Evolutionary conservation across 495 filamentous ascomycete species (phyloP).

Genomic region (Penicillium canescens): DNA sequence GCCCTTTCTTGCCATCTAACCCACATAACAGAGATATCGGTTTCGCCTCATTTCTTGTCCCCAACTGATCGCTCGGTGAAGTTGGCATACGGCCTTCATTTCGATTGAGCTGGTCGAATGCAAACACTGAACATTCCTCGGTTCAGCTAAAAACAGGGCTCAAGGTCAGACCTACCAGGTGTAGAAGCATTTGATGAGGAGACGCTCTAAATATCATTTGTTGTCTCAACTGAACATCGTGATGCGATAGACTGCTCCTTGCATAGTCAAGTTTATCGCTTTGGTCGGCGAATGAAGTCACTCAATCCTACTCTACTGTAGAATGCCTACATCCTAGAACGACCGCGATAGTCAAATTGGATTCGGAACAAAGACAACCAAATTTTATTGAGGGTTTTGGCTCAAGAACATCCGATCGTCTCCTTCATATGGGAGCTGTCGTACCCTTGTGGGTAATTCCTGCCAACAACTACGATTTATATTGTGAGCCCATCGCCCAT

Average conservation of each 20-base stretch:
- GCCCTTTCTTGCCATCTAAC: background rate
- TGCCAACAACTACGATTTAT: background rate
- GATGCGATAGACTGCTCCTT: constrained; percentile 3
- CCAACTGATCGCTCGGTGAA: background rate
- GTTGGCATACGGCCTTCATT: background rate
- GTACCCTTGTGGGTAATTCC: background rate
- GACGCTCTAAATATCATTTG: background rate
- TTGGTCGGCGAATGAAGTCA: no score
- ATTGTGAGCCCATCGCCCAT: background rate
- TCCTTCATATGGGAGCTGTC: background rate
- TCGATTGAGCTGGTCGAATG: background rate
- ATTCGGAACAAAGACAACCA: no score
- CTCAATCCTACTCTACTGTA: no score
- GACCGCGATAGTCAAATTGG: no score
- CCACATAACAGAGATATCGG: background rate
- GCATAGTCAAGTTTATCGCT: background rate
- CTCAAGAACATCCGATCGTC: no score
- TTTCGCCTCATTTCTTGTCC: background rate
- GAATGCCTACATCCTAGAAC: no score
- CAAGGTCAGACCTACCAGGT: constrained; percentile 1
- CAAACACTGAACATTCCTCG: background rate
- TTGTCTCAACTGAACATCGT: background rate
- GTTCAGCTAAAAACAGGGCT: constrained; percentile 1
- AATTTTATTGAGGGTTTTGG: no score
- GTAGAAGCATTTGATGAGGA: background rate